Evolutionary conservation across 2,329 filamentous ascomycete species (phyloP).

Genomic region (Leptodontidium sp.): DNA sequence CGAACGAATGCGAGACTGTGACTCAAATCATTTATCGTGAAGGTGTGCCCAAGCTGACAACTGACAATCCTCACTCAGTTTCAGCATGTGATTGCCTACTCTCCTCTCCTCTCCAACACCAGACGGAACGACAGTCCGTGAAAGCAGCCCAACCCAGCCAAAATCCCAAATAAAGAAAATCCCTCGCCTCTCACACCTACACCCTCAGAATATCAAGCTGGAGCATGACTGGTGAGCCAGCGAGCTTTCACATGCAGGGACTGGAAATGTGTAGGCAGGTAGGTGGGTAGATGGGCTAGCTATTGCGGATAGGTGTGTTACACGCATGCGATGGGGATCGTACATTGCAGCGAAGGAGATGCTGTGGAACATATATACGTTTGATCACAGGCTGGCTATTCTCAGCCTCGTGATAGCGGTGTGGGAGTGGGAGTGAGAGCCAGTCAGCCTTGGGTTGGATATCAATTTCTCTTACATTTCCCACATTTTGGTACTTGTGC

Average conservation of each 20-base stretch:
- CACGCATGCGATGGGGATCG: conserved; percentile 14
- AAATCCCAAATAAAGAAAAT: no score
- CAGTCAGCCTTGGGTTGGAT: not conserved
- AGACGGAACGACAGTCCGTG: not conserved
- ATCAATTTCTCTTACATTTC: not conserved
- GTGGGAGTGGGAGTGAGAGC: not conserved
- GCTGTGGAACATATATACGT: conserved; percentile 7
- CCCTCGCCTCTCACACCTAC: conserved; percentile 7
- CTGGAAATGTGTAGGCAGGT: not conserved
- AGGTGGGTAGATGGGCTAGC: not conserved
- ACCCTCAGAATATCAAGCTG: not conserved
- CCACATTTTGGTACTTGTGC: not conserved
- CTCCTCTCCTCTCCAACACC: not conserved
- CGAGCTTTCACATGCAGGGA: conserved; percentile 28
- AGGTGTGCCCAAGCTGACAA: conserved; percentile 14
- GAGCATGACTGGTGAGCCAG: not conserved
- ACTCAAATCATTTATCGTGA: not conserved
- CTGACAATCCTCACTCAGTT: not conserved
- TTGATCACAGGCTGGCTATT: not conserved
- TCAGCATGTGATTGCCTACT: not conserved
- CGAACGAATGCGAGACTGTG: not conserved
- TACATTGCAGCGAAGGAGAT: conserved; percentile 17
- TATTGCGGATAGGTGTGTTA: conserved; percentile 6
- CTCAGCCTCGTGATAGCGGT: conserved; percentile 13
- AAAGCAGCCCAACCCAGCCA: not conserved